Evolutionary conservation across 2,329 filamentous ascomycete species (phyloP).

Genomic region (Polytolypa hystricis): DNA sequence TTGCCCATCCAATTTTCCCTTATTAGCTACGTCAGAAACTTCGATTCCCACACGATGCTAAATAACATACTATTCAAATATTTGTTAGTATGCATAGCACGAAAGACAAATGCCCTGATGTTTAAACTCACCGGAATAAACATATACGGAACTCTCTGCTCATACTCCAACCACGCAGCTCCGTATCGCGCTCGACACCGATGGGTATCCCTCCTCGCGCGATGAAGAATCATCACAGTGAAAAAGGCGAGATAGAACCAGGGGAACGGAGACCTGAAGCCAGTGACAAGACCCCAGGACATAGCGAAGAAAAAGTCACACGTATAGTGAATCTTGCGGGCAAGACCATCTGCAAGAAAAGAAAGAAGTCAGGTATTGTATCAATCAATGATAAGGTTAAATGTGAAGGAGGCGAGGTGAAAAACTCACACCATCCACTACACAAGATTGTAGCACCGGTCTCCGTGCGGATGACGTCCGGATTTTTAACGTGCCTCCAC

Average conservation of each 20-base stretch:
- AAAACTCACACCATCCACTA: conserved; percentile 76
- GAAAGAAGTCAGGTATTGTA: conserved; percentile 15
- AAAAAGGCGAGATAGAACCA: conserved; percentile 88
- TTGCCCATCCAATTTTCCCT: too few relatives aligned
- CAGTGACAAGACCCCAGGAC: conserved; percentile 69
- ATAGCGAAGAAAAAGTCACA: conserved; percentile 68
- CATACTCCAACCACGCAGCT: conserved; percentile 72
- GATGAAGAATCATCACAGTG: conserved; percentile 64
- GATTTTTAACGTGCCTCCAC: conserved; percentile 71
- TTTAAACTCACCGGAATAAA: conserved; percentile 60
- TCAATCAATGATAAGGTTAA: too few relatives aligned
- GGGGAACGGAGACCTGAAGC: conserved; percentile 63
- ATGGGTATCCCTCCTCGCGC: conserved; percentile 62
- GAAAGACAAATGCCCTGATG: too few relatives aligned
- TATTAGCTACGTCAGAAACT: too few relatives aligned
- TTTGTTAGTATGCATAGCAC: too few relatives aligned
- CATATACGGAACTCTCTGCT: conserved; percentile 65
- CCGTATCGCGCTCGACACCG: conserved; percentile 69
- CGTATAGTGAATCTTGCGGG: conserved; percentile 69
- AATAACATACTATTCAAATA: neutral
- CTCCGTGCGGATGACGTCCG: conserved; percentile 61
- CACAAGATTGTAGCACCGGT: conserved; percentile 66
- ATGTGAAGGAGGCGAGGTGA: too few relatives aligned
- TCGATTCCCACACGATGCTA: too few relatives aligned
- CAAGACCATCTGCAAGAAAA: conserved; percentile 45